A percentile compares a stretch with the other conserved stretches of the same genome.
Conservation (phyloP, 2,329 filamentous ascomycete genomes). For the Boeremia lycopersici region DNA sequence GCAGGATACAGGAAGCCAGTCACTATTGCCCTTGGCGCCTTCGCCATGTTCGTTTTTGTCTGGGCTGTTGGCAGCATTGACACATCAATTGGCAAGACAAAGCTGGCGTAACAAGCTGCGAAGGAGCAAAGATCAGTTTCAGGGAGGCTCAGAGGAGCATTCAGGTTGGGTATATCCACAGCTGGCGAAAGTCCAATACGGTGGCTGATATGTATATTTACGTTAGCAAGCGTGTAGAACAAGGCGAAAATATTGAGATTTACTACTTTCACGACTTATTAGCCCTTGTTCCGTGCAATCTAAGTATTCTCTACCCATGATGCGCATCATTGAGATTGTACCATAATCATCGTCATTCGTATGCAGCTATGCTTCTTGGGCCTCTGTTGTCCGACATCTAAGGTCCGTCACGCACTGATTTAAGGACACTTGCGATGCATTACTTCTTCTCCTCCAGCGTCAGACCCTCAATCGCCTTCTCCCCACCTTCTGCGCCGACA, state of each 20-base stretch:
- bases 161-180: neutral
- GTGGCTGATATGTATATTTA: conserved; percentile 13
- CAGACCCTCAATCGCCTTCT: conserved; percentile 41
- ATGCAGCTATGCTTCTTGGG: neutral
- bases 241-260: conserved; percentile 10
- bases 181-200: neutral
- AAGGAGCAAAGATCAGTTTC: neutral
- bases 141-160: neutral
- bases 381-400: neutral
- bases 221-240: conserved; percentile 27
- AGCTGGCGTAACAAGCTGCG: conserved; percentile 32
- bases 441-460: conserved; percentile 37
- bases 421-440: neutral
- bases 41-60: conserved; percentile 74
- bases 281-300: neutral
- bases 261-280: neutral
- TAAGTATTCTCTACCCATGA: neutral
- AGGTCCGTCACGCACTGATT: neutral
- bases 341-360: neutral
- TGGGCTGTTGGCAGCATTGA: conserved; percentile 81
- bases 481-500: conserved; percentile 47
- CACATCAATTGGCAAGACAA: conserved; percentile 74
- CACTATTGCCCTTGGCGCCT: conserved; percentile 74
- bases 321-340: neutral
- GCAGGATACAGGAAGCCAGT: conserved; percentile 85